Percentiles rank a stretch among this genome's conserved stretches.
phyloP scores from a whole-genome alignment of 2,329 filamentous ascomycete genomes.

The Neodidymelliopsis sp. region DNA sequence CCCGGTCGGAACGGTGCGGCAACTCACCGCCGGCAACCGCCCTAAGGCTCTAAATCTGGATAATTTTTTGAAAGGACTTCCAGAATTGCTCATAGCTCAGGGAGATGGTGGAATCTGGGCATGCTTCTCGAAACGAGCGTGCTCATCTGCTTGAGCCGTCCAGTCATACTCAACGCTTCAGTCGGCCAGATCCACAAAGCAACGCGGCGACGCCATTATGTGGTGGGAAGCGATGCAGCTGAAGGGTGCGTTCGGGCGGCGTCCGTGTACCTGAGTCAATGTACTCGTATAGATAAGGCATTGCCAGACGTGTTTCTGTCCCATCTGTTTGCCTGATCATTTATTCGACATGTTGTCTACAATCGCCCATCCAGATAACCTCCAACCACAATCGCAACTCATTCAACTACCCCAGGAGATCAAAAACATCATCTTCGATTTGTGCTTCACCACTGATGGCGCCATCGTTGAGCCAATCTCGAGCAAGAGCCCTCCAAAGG shows the following conservation, averaged over 20 bases:
- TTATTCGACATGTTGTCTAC: constrained; percentile 15
- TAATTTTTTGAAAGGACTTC: constrained; percentile 8
- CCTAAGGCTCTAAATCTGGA: constrained; percentile 1
- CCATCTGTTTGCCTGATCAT: constrained; percentile 1
- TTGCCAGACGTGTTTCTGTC: neutral
- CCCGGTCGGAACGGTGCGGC: constrained; percentile 8
- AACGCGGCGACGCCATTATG: constrained; percentile 13
- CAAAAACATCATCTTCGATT: constrained; percentile 42
- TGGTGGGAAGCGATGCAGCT: constrained; percentile 8
- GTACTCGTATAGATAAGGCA: constrained; percentile 8
- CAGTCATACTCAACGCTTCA: constrained; percentile 5
- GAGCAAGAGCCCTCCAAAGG: neutral
- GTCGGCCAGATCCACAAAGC: constrained; percentile 1
- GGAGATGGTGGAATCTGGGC: constrained; percentile 4
- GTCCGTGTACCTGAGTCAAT: constrained; percentile 15
- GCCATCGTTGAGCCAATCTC: constrained; percentile 37
- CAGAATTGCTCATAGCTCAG: constrained; percentile 9
- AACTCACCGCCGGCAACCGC: constrained; percentile 15
- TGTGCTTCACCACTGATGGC: constrained; percentile 34
- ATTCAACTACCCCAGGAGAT: constrained; percentile 45
- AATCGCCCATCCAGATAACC: constrained; percentile 26
- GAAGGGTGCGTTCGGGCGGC: constrained; percentile 2
- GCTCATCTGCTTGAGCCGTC: constrained; percentile 1
- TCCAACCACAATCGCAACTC: constrained; percentile 43
- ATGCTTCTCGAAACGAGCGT: neutral